Base-by-base conservation (phyloP, 2,329 filamentous ascomycete species). In the Xylaria hypoxylon region DNA sequence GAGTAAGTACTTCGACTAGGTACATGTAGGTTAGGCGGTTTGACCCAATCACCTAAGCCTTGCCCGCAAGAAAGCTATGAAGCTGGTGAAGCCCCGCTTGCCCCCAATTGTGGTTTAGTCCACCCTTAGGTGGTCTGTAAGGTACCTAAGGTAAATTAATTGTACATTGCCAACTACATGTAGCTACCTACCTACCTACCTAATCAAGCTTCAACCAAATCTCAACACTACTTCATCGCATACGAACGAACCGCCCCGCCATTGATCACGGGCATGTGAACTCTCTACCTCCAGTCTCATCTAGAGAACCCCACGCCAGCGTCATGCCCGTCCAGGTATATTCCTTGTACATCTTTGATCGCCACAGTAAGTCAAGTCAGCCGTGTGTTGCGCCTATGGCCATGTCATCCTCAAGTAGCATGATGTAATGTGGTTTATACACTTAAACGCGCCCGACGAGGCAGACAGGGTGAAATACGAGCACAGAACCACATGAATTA, bases 331-430 rank as follows among this genome's bases (percentile, higher is more conserved):
- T 77, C 73, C 77, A 78, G 68, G 92, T 98, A 80, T 98, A 96
- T 83, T 94, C 94, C 67, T 97, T 99, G 82, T 97, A 97, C 85
- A 97, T 99, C 78, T 99, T 99, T 79, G 96, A 99, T 83, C 91
- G 96, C 72, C 96, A 99, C 82, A 97, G 96, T 97, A 86, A 77
- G 87, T 76, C 60, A 35, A 65, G 55, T 68, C 62, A 59, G 57
- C 61, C 64, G 44, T 22, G 52, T 50, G 59, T 33, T 57, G 53
- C 60, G 68, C 70, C 65, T 58, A 50, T 60, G 47, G 65, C 65
- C 33, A 57, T 68, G 65, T 40, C 35, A 17, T 48, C 44, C 24
- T 61, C 26, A 19, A 13, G 26, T 15, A 22, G 1, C 28, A 44
- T 7, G 17, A 26, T 24, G 17, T 2, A 6, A 45, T 24, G 33